Conservation (phyloP, 176 grass and related monocot genomes). For the Poa annua region DNA sequence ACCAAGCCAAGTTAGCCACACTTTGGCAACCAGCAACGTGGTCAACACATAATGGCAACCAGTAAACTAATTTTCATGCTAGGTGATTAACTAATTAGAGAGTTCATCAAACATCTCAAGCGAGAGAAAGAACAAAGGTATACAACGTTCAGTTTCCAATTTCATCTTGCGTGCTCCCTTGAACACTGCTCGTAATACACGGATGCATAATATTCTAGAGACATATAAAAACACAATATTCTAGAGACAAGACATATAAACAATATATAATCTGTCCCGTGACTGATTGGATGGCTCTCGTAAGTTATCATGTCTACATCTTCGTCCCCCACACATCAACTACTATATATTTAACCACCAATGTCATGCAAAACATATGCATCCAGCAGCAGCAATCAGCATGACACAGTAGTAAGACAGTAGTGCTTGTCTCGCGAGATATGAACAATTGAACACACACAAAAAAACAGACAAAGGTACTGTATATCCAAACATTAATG, state of each 20-base stretch:
- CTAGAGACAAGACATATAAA: too few species aligned
- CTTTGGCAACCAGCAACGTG: not conserved
- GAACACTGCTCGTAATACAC: not conserved
- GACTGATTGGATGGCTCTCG: not conserved
- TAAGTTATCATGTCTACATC: conserved; percentile 32
- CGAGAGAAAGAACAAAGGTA: not conserved
- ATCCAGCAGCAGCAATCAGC: not conserved
- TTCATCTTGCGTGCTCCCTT: conserved; percentile 1
- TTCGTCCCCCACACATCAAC: conserved; percentile 7
- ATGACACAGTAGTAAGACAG: conserved; percentile 28
- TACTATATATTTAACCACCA: conserved; percentile 2
- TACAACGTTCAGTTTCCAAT: not conserved
- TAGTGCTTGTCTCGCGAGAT: conserved; percentile 1
- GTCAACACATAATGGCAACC: too few species aligned
- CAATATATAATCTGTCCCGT: not conserved
- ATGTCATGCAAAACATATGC: conserved; percentile 40
- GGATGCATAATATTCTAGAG: not conserved
- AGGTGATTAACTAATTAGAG: not conserved
- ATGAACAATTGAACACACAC: not conserved
- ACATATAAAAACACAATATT: too few species aligned
- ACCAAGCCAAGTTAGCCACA: not conserved
- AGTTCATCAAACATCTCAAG: not conserved
- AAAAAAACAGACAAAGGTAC: not conserved
- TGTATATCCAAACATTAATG: not conserved
- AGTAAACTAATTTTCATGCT: too few species aligned